phyloP scores from a whole-genome alignment of 1,284 basidiomycete species.

The Ceratobasidium sp. region DNA sequence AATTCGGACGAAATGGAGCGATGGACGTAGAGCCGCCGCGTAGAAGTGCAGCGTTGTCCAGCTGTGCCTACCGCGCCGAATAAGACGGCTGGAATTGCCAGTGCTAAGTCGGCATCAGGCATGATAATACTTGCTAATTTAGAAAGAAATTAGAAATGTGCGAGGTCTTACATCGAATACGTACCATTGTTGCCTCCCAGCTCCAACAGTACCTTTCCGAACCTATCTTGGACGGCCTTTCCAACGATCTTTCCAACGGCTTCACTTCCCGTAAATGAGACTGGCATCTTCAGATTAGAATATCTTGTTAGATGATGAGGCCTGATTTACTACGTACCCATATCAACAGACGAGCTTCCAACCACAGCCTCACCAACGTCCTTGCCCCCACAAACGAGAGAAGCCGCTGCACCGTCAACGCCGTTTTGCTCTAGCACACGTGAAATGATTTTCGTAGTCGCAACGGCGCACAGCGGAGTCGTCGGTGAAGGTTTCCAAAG shows the following conservation, averaged over 20 bases:
- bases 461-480: conserved; percentile 87
- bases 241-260: conserved; percentile 84
- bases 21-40: conserved; percentile 88
- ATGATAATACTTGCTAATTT: conserved; percentile 72
- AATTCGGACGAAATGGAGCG: conserved; percentile 77
- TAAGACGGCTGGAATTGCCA: conserved; percentile 88
- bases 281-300: conserved; percentile 50
- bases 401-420: conserved; percentile 81
- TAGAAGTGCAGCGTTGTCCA: conserved; percentile 94
- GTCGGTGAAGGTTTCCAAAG: conserved; percentile 94
- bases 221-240: conserved; percentile 76
- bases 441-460: conserved; percentile 84
- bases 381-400: conserved; percentile 82
- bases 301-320: neutral
- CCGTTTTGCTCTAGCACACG: conserved; percentile 81
- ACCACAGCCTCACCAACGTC: conserved; percentile 82
- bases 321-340: conserved; percentile 58
- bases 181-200: conserved; percentile 94
- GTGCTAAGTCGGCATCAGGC: conserved; percentile 88
- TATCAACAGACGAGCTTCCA: conserved; percentile 72
- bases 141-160: conserved; percentile 12
- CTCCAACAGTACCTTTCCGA: conserved; percentile 87
- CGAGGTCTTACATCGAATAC: conserved; percentile 17
- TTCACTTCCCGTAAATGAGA: conserved; percentile 95
- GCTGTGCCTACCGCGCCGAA: conserved; percentile 96